A percentile compares a stretch with the other conserved stretches of the same genome.
phyloP scores from a whole-genome alignment of 164 flowering plant genomes.

The Protea cynaroides region DNA sequence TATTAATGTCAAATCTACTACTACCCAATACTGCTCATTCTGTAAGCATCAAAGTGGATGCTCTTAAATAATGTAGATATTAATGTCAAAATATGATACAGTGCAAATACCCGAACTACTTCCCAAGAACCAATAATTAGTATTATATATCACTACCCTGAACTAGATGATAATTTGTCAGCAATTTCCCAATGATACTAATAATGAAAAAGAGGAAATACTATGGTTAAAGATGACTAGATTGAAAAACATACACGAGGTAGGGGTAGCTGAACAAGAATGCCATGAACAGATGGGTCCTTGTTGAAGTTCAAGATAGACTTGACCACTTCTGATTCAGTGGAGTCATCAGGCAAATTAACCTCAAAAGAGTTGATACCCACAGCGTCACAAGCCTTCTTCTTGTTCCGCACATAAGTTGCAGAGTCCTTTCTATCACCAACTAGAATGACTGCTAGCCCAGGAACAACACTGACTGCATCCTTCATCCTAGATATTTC shows the following conservation, averaged over 20 bases:
- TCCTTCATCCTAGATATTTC: conserved; percentile 83
- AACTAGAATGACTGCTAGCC: conserved; percentile 90
- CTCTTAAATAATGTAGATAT: too few relatives aligned
- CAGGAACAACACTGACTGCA: conserved; percentile 71
- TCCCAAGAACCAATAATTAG: too few relatives aligned
- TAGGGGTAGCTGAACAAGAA: conserved; percentile 91
- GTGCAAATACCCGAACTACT: too few relatives aligned
- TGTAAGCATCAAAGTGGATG: too few relatives aligned
- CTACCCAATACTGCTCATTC: too few relatives aligned
- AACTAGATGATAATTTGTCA: too few relatives aligned
- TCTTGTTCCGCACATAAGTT: conserved; percentile 87
- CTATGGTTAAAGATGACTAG: neutral
- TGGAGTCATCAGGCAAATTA: conserved; percentile 50
- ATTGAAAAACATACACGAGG: conserved; percentile 58
- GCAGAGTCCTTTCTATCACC: conserved; percentile 93
- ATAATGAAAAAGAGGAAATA: too few relatives aligned
- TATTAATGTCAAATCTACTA: too few relatives aligned
- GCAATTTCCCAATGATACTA: too few relatives aligned
- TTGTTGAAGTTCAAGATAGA: conserved; percentile 54
- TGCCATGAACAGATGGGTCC: conserved; percentile 82
- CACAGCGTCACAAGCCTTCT: conserved; percentile 76
- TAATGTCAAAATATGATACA: too few relatives aligned
- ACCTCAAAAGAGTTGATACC: conserved; percentile 85
- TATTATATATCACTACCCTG: too few relatives aligned
- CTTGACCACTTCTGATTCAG: conserved; percentile 73